These are phyloP conservation scores for Aspergillus saccharolyticus DNA, from an alignment of 495 filamentous ascomycete genomes.

Conservation along the genomic window DNA sequence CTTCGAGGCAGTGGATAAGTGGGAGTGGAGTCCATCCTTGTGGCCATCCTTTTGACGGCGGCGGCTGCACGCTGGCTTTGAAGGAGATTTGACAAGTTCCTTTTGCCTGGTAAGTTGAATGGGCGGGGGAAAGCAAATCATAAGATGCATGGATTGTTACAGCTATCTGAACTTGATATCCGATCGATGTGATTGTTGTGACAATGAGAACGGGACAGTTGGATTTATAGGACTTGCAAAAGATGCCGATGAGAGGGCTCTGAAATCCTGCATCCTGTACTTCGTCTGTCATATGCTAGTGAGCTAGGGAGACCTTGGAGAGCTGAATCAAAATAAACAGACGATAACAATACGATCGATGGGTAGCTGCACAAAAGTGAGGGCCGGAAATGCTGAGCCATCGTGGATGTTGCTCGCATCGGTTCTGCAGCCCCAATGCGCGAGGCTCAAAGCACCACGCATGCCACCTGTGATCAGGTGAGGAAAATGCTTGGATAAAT, in stretches of 20 bases:
- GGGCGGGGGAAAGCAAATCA: background rate
- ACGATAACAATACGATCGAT: background rate
- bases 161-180: background rate
- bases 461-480: constrained; percentile 2
- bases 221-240: background rate
- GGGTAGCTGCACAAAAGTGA: background rate
- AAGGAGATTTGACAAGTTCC: background rate
- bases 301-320: background rate
- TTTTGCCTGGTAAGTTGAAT: background rate
- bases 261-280: background rate
- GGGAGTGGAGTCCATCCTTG: constrained; percentile 12
- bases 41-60: background rate
- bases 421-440: constrained; percentile 14
- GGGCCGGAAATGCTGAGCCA: background rate
- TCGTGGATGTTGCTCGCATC: background rate
- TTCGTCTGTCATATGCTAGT: background rate
- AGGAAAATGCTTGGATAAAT: background rate
- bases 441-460: constrained; percentile 14
- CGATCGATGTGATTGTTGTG: background rate
- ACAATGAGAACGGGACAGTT: background rate
- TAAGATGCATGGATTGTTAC: background rate
- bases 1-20: constrained; percentile 7
- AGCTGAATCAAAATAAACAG: background rate
- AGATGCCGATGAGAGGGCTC: background rate
- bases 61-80: constrained; percentile 5